Conservation (phyloP, 2,329 filamentous ascomycete genomes). For the Curvularia verruculosa region DNA sequence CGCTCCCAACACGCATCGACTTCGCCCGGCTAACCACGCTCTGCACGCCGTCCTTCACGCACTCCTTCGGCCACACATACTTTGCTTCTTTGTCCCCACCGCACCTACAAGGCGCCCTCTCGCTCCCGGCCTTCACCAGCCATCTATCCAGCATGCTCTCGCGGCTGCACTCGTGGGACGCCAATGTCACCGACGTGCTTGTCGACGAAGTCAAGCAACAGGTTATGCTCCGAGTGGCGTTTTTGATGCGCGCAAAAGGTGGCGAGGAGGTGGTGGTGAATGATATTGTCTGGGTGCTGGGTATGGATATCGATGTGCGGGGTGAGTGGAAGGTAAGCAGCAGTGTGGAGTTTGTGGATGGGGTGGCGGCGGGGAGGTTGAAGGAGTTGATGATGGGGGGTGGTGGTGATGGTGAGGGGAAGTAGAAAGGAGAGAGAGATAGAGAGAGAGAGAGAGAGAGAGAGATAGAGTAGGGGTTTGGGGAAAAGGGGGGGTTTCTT, state of each 20-base stretch:
- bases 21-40: constrained; percentile 23
- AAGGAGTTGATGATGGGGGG: constrained; percentile 23
- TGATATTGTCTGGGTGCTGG: constrained; percentile 44
- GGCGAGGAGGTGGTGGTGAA: constrained; percentile 28
- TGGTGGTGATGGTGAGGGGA: background rate
- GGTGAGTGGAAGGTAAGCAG: constrained; percentile 13
- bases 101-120: constrained; percentile 22
- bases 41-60: constrained; percentile 24
- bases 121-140: constrained; percentile 26
- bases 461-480: too few species aligned
- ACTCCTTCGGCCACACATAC: constrained; percentile 41
- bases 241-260: constrained; percentile 33
- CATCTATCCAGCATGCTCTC: constrained; percentile 32
- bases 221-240: constrained; percentile 31
- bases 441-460: too few species aligned
- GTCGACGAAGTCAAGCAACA: constrained; percentile 35
- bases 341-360: constrained; percentile 44
- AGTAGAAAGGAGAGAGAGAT: background rate
- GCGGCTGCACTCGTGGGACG: constrained; percentile 30
- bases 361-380: constrained; percentile 25
- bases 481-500: too few species aligned
- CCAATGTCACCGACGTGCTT: constrained; percentile 25
- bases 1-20: constrained; percentile 17
- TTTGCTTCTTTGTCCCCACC: constrained; percentile 29
- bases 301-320: constrained; percentile 27